phyloP scores from a whole-genome alignment of 2,329 filamentous ascomycete genomes.

The Talaromyces sp. region DNA sequence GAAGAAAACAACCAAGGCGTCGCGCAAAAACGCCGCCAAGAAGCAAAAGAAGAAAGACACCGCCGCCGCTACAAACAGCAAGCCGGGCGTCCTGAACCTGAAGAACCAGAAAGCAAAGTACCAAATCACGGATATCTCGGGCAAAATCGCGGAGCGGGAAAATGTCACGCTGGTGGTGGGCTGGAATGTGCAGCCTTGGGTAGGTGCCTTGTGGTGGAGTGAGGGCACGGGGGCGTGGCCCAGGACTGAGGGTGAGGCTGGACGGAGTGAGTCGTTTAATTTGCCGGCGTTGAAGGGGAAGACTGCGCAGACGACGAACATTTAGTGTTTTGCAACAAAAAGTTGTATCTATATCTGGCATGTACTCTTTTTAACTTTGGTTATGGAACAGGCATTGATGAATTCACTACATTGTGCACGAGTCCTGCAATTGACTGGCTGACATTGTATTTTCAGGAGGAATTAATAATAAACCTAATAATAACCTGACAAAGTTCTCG shows the following conservation, averaged over 20 bases:
- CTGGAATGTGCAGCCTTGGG: slow-evolving; percentile 98
- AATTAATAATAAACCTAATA: neutral
- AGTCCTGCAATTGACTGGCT: neutral
- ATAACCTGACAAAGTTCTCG: neutral
- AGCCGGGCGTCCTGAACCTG: slow-evolving; percentile 64
- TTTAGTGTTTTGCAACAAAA: neutral
- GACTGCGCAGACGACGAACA: neutral
- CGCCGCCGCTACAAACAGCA: slow-evolving; percentile 8
- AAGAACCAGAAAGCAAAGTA: slow-evolving; percentile 91
- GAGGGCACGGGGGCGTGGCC: slow-evolving; percentile 44
- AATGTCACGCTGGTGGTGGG: slow-evolving; percentile 76
- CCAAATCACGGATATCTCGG: slow-evolving; percentile 85
- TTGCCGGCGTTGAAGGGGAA: slow-evolving; percentile 52
- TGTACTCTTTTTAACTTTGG: neutral
- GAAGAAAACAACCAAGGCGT: slow-evolving; percentile 8
- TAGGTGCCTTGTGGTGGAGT: slow-evolving; percentile 82
- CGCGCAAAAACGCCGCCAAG: slow-evolving; percentile 10
- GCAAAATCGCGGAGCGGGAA: slow-evolving; percentile 66
- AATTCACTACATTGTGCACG: neutral
- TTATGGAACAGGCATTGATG: neutral
- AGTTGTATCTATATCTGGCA: neutral
- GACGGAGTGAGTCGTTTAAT: slow-evolving; percentile 47
- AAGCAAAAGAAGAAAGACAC: slow-evolving; percentile 11
- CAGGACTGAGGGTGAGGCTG: slow-evolving; percentile 48
- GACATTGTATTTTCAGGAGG: neutral